Conservation (phyloP, 768 basidiomycete genomes). For the Pisolithus albus region DNA sequence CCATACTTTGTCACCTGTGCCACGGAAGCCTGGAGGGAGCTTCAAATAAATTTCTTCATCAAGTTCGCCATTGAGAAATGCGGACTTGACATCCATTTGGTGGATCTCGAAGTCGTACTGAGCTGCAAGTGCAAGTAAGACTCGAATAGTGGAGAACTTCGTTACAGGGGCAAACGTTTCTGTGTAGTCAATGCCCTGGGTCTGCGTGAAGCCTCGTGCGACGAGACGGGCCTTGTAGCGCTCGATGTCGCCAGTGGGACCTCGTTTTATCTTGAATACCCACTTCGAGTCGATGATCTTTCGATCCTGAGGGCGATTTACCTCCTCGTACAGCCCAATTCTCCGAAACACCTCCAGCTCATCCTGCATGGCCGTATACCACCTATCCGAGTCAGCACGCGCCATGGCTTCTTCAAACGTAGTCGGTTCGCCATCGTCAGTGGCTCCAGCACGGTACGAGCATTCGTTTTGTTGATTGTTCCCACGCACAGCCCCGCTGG, state of each 20-base stretch:
- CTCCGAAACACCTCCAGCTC: neutral
- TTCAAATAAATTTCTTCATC: slow-evolving; percentile 23
- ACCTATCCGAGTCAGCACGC: neutral
- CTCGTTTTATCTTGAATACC: slow-evolving; percentile 4
- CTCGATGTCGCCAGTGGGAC: slow-evolving; percentile 20
- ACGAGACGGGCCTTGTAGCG: slow-evolving; percentile 36
- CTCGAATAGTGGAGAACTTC: slow-evolving; percentile 14
- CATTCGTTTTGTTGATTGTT: neutral
- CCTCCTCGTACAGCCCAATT: slow-evolving; percentile 2
- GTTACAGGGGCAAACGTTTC: slow-evolving; percentile 27
- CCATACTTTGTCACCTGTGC: neutral
- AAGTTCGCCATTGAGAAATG: slow-evolving; percentile 17
- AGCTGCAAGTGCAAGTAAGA: slow-evolving; percentile 11
- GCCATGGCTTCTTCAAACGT: neutral
- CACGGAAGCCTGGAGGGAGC: slow-evolving; percentile 10
- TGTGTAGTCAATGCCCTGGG: slow-evolving; percentile 29
- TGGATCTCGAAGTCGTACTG: slow-evolving; percentile 8
- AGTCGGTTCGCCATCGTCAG: neutral
- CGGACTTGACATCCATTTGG: slow-evolving; percentile 23
- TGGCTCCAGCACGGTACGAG: neutral
- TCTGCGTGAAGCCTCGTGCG: slow-evolving; percentile 28
- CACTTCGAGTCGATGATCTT: neutral
- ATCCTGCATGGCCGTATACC: neutral
- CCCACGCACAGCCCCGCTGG: too few species aligned
- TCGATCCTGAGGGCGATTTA: neutral